A percentile compares a stretch with the other conserved stretches of the same genome.
These are phyloP conservation scores for Solanum dulcamara DNA, from an alignment of 257 asterid genomes.

Conservation along the genomic window DNA sequence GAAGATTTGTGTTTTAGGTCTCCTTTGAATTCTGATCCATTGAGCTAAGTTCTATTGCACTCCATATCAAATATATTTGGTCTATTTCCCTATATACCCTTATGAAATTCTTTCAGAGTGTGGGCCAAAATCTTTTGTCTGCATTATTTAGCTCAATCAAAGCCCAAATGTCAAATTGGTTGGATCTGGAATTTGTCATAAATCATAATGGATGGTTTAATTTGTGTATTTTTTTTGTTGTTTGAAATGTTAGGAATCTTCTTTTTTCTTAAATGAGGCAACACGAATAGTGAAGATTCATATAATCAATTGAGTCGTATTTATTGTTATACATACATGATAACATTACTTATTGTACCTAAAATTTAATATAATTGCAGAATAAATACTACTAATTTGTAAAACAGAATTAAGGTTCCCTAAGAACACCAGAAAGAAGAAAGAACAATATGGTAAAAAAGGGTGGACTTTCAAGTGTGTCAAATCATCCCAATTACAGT, in stretches of 20 bases:
- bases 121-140: background rate
- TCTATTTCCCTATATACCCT: background rate
- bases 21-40: background rate
- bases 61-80: background rate
- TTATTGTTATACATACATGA: background rate
- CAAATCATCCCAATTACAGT: background rate
- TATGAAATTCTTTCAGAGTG: background rate
- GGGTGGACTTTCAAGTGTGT: constrained; percentile 5
- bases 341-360: background rate
- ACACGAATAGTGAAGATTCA: background rate
- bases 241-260: background rate
- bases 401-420: background rate
- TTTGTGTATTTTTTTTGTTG: background rate
- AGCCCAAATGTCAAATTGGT: background rate
- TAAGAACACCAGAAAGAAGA: background rate
- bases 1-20: background rate
- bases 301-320: background rate
- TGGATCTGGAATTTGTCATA: background rate
- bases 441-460: background rate
- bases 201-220: background rate
- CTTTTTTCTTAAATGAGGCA: background rate
- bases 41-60: background rate
- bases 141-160: background rate
- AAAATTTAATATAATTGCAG: background rate
- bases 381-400: background rate